Evolutionary conservation across 2,329 filamentous ascomycete genomes (phyloP), one percentile per base, ranked within the genome.

Genomic region (Dactylellina parvicollis): DNA sequence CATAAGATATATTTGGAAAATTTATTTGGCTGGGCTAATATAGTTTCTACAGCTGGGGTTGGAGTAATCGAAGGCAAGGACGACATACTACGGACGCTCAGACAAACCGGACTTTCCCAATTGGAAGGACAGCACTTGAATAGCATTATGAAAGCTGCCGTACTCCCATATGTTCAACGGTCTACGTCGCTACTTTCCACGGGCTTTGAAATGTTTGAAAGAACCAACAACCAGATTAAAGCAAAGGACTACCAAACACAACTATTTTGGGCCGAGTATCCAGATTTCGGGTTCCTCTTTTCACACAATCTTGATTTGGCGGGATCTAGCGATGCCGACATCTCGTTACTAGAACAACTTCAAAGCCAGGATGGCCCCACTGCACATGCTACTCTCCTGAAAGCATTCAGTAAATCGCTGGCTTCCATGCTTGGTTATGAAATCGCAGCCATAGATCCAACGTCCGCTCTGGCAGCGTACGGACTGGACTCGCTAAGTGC

Each of bases 51-150:
- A 55, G 52, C 50, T 40, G 42, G 44, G 38, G 71, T 73, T 55
- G 64, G 74, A 26, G 55, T 74, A 62, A 77, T 47, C 26, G 61
- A 56, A 54, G 56, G 50, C 40, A 55, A 30, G 74, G 76, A 36
- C 73, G 75, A 44, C 50, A 74, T 26, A 12, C 22, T 62, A 34
- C 47, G 57, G 18, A 62, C 57, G 42, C 32, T 62, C 10, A 62
- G 52, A 34, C 57, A 62, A 30, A 62, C 57, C 2, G 57, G 57
- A 22, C 44, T 62, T 12, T 50, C 57, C 5, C 57, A 62, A 20
- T 34, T 62, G n/a, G 57, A 62, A 26, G 57, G 57, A 4, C 44
- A 52, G 10, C 57, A 62, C n/a, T 24, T 62, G 14, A 42, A 62
- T 30, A 40, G 28, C 14, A 62, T 62, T n/a, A 62, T 62, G 57